Base-by-base conservation (phyloP, 495 filamentous ascomycete species). In the Trichocladium antarcticum region DNA sequence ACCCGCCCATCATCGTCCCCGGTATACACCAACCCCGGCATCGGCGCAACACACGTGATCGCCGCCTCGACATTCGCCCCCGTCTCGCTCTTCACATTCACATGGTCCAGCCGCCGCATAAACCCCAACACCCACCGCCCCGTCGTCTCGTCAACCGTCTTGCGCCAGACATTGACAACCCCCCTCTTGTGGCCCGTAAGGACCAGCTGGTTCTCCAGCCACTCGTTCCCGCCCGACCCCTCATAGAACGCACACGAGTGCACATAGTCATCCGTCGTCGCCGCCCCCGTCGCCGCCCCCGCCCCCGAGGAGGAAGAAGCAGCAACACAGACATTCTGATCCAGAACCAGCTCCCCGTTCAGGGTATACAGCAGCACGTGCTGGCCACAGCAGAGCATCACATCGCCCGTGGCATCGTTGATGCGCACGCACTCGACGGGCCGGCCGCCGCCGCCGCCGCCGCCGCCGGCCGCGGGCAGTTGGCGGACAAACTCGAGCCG, bases 221-320 rank as follows among this genome's bases (percentile, higher is more conserved):
- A 97, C 70, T 95, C 92, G 55, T 89, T 95, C 0, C 84, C 83
- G 42, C 42, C 42, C 21, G 79, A 74, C 0, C 92, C 92, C 63
- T 98, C 89, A 69, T 96, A 97, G 64, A 93, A 95, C 11, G 89
- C 85, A 55, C 89, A 95, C 14, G 81, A 80, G 31, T 82, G 68
- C 8, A 96, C 77, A 28, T 68, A 77, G 52, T 92, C 86, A 28
- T 92, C 88, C 10, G 37, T 37, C 14, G 11, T 9, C 37, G 40
- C 31, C 5, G 16, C 29, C 10, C 21, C 14, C 20, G 11, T 10
- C 27, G 36, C 6, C n/a, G 37, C 14, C 19, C 19, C 14, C 21
- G 16, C 21, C n/a, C 37, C 48, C 34, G 11, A 4, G 35, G 15
- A 19, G 35, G 17, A 10, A 21, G 37, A 10, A 21, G 50, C 57